Conservation (phyloP, 768 basidiomycete genomes). For the Cytidiella melzeri region DNA sequence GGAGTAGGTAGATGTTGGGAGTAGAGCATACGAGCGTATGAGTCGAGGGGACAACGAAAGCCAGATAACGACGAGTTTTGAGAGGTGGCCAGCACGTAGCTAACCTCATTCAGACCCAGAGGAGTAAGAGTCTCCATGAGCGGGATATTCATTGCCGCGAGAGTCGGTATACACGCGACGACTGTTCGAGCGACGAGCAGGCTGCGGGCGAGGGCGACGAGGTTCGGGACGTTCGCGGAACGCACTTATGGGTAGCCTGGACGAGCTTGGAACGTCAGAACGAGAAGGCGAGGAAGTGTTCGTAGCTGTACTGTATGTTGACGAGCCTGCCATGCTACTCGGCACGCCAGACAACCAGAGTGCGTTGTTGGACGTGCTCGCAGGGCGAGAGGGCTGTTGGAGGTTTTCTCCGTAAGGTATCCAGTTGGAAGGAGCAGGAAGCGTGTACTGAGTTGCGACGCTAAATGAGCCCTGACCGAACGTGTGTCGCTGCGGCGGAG, state of each 20-base stretch:
- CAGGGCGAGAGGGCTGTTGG: neutral
- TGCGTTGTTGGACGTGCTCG: neutral
- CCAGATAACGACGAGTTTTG: no score
- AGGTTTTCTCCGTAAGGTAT: slow-evolving; percentile 1
- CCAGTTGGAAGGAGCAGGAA: slow-evolving; percentile 1
- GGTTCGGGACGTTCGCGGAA: neutral
- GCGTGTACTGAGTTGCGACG: slow-evolving; percentile 1
- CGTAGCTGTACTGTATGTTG: no score
- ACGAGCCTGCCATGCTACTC: neutral
- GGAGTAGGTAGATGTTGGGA: no score
- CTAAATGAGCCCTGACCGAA: slow-evolving; percentile 15
- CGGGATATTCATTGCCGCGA: neutral
- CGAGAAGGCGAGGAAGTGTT: neutral
- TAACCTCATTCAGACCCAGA: neutral
- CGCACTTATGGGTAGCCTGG: no score
- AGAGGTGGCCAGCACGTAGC: no score
- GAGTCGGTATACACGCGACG: slow-evolving; percentile 4
- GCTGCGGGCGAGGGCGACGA: neutral
- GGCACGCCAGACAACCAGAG: neutral
- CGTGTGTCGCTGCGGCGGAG: slow-evolving; percentile 14
- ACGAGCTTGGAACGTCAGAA: neutral
- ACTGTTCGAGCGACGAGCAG: slow-evolving; percentile 1
- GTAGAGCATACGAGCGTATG: no score
- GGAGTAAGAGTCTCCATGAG: neutral
- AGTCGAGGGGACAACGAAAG: no score